A percentile compares a stretch with the other conserved stretches of the same genome.
Evolutionary conservation across 2,329 filamentous ascomycete genomes (phyloP).

Genomic region (Massarina eburnea): DNA sequence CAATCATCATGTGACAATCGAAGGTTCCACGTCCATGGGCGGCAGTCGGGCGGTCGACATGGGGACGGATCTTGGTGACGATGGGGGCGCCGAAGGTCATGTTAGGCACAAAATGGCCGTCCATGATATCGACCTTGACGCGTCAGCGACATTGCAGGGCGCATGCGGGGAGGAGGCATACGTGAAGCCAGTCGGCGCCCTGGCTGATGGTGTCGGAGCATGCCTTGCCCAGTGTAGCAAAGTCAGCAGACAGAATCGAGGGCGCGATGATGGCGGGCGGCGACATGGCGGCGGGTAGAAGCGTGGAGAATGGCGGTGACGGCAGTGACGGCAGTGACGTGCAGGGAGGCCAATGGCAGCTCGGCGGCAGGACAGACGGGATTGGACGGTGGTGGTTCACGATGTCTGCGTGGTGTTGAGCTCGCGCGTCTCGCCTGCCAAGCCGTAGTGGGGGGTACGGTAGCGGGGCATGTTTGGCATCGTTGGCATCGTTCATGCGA

Average conservation of each 20-base stretch:
- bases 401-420: constrained; percentile 39
- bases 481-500: constrained; percentile 19
- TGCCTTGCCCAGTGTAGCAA: constrained; percentile 81
- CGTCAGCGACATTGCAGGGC: constrained; percentile 52
- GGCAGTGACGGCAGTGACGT: constrained; percentile 10
- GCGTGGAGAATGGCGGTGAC: no score
- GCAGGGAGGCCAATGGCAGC: constrained; percentile 20
- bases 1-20: constrained; percentile 99
- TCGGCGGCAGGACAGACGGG: constrained; percentile 16
- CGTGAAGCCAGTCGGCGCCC: constrained; percentile 63
- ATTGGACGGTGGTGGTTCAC: constrained; percentile 29
- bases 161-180: constrained; percentile 18
- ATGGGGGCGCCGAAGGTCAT: constrained; percentile 96
- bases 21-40: constrained; percentile 84
- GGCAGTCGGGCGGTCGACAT: constrained; percentile 74
- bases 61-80: constrained; percentile 86
- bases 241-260: constrained; percentile 97
- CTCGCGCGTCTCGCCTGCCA: constrained; percentile 27
- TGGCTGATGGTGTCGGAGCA: constrained; percentile 83
- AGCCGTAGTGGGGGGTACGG: no score
- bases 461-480: constrained; percentile 23
- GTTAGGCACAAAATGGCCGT: constrained; percentile 98
- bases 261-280: constrained; percentile 93
- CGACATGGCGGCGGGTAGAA: constrained; percentile 62
- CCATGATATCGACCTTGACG: constrained; percentile 97